Evolutionary conservation across 345 rosid species (phyloP), one percentile per base, ranked within the genome.

Genomic region (Geranium rotundifolium): DNA sequence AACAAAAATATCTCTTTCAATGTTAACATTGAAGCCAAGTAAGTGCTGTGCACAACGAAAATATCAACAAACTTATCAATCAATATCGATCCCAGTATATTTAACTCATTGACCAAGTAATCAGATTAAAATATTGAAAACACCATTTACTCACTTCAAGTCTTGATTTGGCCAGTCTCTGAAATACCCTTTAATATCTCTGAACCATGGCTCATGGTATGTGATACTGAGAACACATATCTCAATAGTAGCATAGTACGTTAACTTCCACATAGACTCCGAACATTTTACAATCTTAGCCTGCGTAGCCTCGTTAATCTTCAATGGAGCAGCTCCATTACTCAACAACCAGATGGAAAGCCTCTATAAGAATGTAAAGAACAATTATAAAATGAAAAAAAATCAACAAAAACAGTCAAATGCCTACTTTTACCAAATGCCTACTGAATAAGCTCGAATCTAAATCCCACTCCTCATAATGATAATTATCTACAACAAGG

Each of bases 101-200:
- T 41, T 41, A 41, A 41, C 10, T 41, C 14, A 41, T 5, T 13
- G 4, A 64, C 34, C 54, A 23, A 27, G 41, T 34, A 49, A n/a
- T 57, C 49, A 50, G 41, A 57, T 50, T 18, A 56, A 34, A 57
- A 66, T 12, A 65, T 37, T 19, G 56, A 58, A 59, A 50, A 69
- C 55, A 67, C 12, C 18, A 60, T 60, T 61, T 20, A 78, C 92
- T 86, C 74, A 90, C 99, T 72, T 86, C 60, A 90, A 60, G 69
- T 90, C 95, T 73, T 90, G 99, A 80, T 88, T 63, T 17, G 99
- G 99, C 96, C 96, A 95, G 74, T 78, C 96, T 60, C 64, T 57
- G 61, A 90, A 95, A 78, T 61, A 86, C 61, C 64, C 77, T 57
- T 76, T 78, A 2, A 81, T 68, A 77, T 90, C 84, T 62, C 60